These are phyloP conservation scores for Rhodotorula diobovata DNA, from an alignment of 768 basidiomycete genomes.

Conservation along the genomic window DNA sequence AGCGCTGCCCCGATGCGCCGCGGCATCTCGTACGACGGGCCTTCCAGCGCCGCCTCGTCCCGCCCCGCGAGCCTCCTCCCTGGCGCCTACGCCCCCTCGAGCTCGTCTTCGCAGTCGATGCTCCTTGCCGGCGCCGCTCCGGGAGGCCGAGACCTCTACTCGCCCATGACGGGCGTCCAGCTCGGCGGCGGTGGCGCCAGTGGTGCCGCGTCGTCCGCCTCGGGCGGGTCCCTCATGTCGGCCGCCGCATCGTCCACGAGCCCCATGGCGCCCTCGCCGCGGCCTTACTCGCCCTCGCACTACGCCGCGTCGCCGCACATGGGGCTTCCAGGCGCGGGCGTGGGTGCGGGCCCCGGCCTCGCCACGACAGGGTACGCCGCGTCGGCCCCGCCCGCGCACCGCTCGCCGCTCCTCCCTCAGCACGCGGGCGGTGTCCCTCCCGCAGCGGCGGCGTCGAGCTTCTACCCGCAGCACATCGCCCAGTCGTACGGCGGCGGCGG, in stretches of 20 bases:
- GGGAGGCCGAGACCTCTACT: background rate
- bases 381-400: background rate
- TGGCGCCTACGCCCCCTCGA: background rate
- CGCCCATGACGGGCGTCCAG: slow-evolving; percentile 17
- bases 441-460: background rate
- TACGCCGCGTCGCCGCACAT: slow-evolving; percentile 17
- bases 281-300: slow-evolving; percentile 21
- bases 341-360: too few relatives aligned
- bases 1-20: slow-evolving; percentile 13
- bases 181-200: background rate
- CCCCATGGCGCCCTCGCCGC: background rate
- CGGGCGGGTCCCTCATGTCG: background rate
- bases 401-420: background rate
- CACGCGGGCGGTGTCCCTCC: background rate
- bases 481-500: slow-evolving; percentile 5
- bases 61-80: background rate
- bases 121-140: too few relatives aligned
- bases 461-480: slow-evolving; percentile 38
- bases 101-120: background rate
- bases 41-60: background rate
- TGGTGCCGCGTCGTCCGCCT: background rate
- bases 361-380: background rate
- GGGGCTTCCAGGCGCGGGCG: too few relatives aligned
- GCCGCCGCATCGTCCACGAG: background rate
- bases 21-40: slow-evolving; percentile 17